These are phyloP conservation scores for Hanseniaspora nectarophila DNA, from an alignment of 805 yeast genomes.

Conservation along the genomic window DNA sequence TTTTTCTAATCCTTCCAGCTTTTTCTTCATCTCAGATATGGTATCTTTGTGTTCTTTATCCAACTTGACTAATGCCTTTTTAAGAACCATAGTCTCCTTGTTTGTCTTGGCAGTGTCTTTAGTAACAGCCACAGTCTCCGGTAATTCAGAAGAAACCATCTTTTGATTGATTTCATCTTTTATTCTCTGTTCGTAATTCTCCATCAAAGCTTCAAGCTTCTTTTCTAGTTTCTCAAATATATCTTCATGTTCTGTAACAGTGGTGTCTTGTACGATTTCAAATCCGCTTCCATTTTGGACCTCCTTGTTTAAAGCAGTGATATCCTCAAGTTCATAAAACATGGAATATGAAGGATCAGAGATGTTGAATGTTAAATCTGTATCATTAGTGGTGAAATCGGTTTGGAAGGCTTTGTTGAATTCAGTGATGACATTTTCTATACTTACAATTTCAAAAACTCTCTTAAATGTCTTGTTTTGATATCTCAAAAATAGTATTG, in stretches of 20 bases:
- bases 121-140: neutral
- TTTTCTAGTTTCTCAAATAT: neutral
- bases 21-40: neutral
- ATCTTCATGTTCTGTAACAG: neutral
- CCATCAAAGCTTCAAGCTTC: slow-evolving; percentile 2
- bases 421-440: neutral
- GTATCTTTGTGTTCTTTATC: slow-evolving; percentile 6
- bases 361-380: neutral
- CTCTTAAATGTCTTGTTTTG: slow-evolving; percentile 22
- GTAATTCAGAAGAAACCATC: neutral
- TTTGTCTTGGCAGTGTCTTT: slow-evolving; percentile 17
- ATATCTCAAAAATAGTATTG: slow-evolving; percentile 37
- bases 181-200: neutral
- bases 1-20: neutral
- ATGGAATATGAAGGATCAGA: neutral
- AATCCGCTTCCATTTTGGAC: neutral
- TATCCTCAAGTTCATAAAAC: neutral
- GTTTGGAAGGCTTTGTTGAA: neutral
- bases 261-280: neutral
- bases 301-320: neutral
- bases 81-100: slow-evolving; percentile 34
- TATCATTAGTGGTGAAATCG: neutral
- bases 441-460: neutral
- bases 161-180: neutral
- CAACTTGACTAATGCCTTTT: slow-evolving; percentile 37